Base-by-base conservation (phyloP, 805 yeast species). In the Spathaspora hagerdaliae region DNA sequence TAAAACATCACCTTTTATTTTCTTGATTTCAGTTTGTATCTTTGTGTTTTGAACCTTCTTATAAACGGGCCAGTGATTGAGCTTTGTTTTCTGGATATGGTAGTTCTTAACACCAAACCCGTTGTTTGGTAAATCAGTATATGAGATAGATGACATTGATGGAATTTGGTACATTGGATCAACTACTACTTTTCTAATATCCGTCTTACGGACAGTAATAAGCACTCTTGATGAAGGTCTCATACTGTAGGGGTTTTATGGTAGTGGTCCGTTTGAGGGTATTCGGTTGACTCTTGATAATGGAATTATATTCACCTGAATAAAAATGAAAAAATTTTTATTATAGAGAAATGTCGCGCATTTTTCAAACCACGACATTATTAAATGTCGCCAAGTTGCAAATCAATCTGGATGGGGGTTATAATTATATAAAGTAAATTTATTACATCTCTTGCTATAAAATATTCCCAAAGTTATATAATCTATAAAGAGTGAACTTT, bases 11-110 rank as follows among this genome's bases (percentile, higher is more conserved):
- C 97, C 97, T 47, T 74, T 67, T 42, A 89, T 74, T 48, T 79
- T 78, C 59, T 86, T 81, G 27, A 89, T 73, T 58, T 87, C 90
- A 0, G 97, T 89, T 55, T 78, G 77, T n/a, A 74, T 66, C 49
- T 81, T 82, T 24, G 82, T 79, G 49, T 80, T 78, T 59, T 82
- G 87, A 50, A 73, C 63, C 50, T 85, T 88, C 43, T 77, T 72
- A 66, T 89, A 89, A 1, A 89, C 86, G n/a, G 96, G 96, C 59
- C 90, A 71, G 59, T 85, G 81, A 5, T 92, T 89, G 39, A 68
- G 72, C 12, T 75, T 64, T 7, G 87, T 74, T 60, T 85, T 81
- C 19, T 64, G 51, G 31, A 79, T 58, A 55, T 54, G 59, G 54
- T 79, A 79, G 39, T 65, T 63, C 6, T 67, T 59, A 19, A 44